Evolutionary conservation across 2,329 filamentous ascomycete genomes (phyloP), one percentile per base, ranked within the genome.

Genomic region (Diaporthe sp.): DNA sequence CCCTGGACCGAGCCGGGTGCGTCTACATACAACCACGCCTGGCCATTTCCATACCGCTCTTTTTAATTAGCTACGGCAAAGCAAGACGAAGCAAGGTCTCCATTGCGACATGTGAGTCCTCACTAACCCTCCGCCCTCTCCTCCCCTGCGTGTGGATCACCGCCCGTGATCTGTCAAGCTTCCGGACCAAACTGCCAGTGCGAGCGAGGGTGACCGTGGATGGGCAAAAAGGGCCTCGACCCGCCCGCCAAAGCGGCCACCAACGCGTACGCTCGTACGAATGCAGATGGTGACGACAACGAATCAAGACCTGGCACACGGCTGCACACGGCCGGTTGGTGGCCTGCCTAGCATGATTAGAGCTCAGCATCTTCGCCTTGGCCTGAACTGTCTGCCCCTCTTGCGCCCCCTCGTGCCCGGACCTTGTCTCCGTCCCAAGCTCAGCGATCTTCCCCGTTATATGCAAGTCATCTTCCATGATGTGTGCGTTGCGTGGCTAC

Each of bases 181-280:
- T 53, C 31, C 63, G 47, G 63, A 39, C 44, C 28, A 51, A 22
- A 55, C 34, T 70, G 34, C 47, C 65, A 70, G 47, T n/a, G 44
- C 12, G 47, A n/a, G 47, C 63, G 22, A 39, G 31, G 44, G 47
- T 49, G 61, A 37, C 12, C 42, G 44, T 51, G 42, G 63, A 25
- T 28, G 63, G 42, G 63, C 44, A 25, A 22, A 67, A 37, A 12
- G 37, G 63, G 44, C 65, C 65, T 70, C 49, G 65, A 70, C 49
- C 65, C n/a, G 65, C 34, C 65, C 49, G 65, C 49, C 65, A 70
- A 55, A 70, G 65, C 65, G 65, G 65, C 65, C 65, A 70, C 65
- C 65, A 70, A 70, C 65, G 17, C 65, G 65, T 34, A 70, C 65
- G 65, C 65, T 70, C 65, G 31, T 55, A 55, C 65, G 65, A 70